phyloP scores from a whole-genome alignment of 495 filamentous ascomycete genomes.

The Echria macrotheca region DNA sequence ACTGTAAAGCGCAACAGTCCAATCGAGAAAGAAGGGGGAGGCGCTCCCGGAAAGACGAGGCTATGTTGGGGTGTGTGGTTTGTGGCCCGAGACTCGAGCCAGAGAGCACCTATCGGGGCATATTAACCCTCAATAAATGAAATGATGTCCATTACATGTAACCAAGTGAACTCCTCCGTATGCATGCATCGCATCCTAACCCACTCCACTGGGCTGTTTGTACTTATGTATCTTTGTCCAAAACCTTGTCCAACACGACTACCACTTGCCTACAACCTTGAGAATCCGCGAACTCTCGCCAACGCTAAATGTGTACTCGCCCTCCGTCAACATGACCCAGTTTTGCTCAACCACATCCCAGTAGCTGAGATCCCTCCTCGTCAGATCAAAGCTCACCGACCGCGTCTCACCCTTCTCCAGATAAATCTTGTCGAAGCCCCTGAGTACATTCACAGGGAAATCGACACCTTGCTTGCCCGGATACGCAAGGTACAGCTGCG shows the following conservation, averaged over 20 bases:
- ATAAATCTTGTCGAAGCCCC: slow-evolving; percentile 74
- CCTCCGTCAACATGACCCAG: slow-evolving; percentile 64
- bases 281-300: slow-evolving; percentile 41
- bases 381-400: slow-evolving; percentile 64
- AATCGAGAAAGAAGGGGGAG: too few species aligned
- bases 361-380: slow-evolving; percentile 69
- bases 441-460: slow-evolving; percentile 69
- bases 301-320: slow-evolving; percentile 40
- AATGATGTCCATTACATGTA: too few species aligned
- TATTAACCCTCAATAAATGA: too few species aligned
- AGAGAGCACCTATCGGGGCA: too few species aligned
- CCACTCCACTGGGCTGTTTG: too few species aligned
- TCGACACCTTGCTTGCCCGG: slow-evolving; percentile 56
- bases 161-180: background rate
- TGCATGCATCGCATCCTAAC: too few species aligned
- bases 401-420: slow-evolving; percentile 51
- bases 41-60: too few species aligned
- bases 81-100: too few species aligned
- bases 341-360: slow-evolving; percentile 78
- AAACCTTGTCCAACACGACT: background rate
- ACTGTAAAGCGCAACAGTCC: too few species aligned
- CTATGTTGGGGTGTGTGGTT: too few species aligned
- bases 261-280: slow-evolving; percentile 30
- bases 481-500: slow-evolving; percentile 79
- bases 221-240: background rate